Conservation (phyloP, 2,329 filamentous ascomycete species). For the Huntiella omanensis region DNA sequence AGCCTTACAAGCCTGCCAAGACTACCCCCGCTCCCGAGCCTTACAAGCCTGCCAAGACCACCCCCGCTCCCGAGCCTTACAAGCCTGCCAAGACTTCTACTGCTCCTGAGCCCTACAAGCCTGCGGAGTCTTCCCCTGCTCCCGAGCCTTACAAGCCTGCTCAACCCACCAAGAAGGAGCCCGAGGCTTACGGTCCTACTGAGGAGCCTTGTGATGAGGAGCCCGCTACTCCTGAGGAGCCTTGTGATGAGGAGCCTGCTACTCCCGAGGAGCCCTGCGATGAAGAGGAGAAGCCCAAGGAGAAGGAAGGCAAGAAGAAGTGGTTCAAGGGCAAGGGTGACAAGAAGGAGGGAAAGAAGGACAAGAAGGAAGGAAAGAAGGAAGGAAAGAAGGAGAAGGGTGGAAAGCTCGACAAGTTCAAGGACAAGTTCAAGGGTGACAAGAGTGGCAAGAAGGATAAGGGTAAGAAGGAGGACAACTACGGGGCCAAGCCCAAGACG, state of each 20-base stretch:
- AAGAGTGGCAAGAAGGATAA: constrained; percentile 7
- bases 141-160: not conserved
- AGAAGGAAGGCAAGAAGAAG: constrained; percentile 11
- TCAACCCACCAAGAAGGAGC: not conserved
- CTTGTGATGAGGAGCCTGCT: constrained; percentile 7
- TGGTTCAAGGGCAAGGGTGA: constrained; percentile 11
- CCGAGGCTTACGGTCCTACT: not conserved
- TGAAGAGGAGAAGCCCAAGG: constrained; percentile 10
- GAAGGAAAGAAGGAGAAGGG: constrained; percentile 7
- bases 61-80: constrained; percentile 1
- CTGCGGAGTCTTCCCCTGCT: constrained; percentile 4
- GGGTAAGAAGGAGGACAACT: constrained; percentile 5
- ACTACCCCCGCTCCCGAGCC: not conserved
- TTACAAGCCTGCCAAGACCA: constrained; percentile 1
- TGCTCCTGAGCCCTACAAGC: not conserved
- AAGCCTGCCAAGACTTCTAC: constrained; percentile 4
- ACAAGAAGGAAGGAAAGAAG: constrained; percentile 10
- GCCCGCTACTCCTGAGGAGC: not conserved
- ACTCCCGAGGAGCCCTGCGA: not conserved
- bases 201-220: constrained; percentile 4
- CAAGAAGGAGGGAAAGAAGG: constrained; percentile 9
- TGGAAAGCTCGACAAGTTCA: constrained; percentile 8
- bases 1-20: not conserved
- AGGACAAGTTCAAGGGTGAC: constrained; percentile 10
- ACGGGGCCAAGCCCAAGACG: constrained; percentile 8